Percentiles rank a stretch among this genome's conserved stretches.
phyloP scores from a whole-genome alignment of 2,329 filamentous ascomycete genomes.

The Fusarium falciforme region DNA sequence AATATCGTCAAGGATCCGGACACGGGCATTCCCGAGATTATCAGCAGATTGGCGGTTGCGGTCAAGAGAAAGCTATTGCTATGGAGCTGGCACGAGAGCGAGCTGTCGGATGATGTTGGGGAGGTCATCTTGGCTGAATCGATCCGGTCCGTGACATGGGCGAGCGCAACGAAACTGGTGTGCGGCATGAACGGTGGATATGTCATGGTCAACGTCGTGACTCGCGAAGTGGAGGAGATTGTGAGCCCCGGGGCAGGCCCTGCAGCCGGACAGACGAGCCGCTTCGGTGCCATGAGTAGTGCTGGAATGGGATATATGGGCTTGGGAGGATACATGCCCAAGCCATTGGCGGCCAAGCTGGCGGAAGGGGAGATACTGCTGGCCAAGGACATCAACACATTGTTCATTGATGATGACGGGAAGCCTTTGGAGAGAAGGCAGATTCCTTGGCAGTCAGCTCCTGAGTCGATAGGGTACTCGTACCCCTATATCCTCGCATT shows the following conservation, averaged over 20 bases:
- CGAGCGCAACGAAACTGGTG: slow-evolving; percentile 84
- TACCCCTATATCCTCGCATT: slow-evolving; percentile 95
- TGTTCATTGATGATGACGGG: slow-evolving; percentile 88
- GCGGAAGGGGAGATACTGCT: slow-evolving; percentile 86
- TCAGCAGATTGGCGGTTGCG: slow-evolving; percentile 89
- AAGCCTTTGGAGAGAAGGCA: slow-evolving; percentile 86
- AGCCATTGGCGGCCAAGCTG: slow-evolving; percentile 85
- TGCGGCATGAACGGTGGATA: slow-evolving; percentile 94
- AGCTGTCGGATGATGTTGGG: slow-evolving; percentile 77
- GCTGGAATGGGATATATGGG: slow-evolving; percentile 98
- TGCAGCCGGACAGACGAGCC: slow-evolving; percentile 71
- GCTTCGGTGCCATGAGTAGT: slow-evolving; percentile 85
- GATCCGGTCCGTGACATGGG: slow-evolving; percentile 92
- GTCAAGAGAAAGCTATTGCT: slow-evolving; percentile 90
- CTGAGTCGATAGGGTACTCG: slow-evolving; percentile 93
- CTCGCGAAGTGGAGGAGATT: slow-evolving; percentile 80
- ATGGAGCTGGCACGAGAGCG: slow-evolving; percentile 97
- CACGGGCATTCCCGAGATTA: slow-evolving; percentile 91
- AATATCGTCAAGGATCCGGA: slow-evolving; percentile 92
- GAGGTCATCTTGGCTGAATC: slow-evolving; percentile 86
- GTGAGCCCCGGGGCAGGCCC: slow-evolving; percentile 79
- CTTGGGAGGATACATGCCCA: slow-evolving; percentile 90
- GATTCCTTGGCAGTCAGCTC: slow-evolving; percentile 90
- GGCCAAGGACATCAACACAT: slow-evolving; percentile 97
- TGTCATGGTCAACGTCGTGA: slow-evolving; percentile 86